Evolutionary conservation across 2,329 filamentous ascomycete genomes (phyloP), one percentile per base, ranked within the genome.

Genomic region (Scedosporium apiospermum): DNA sequence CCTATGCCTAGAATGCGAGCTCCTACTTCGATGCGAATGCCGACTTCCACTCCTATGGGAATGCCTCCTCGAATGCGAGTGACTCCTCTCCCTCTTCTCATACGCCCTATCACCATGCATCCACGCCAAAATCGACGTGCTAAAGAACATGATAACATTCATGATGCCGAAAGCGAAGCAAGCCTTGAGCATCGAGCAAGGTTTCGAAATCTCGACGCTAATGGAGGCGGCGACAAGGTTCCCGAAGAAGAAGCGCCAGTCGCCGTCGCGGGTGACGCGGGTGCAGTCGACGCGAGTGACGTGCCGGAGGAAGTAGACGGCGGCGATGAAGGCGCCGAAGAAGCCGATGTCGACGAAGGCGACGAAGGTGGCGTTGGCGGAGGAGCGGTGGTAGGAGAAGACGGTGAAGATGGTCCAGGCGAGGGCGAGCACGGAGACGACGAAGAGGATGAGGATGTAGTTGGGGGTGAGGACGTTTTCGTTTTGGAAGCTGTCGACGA

Each of bases 141-240:
- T 78, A 73, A 88, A 87, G 77, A 96, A 96, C 72, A 93, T 88
- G 66, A 95, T 78, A 67, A 80, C 79, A 73, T 95, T 90, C 82
- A 97, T 96, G 73, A 98, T 97, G 58, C 85, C 91, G 68, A 97
- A 87, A 2, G 91, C 93, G 76, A 91, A 98, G 67, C 81, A 83
- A 1, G 93, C 89, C 83, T 97, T 98, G 71, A 96, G 84, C 91
- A 97, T 95, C 59, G 88, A 84, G 76, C 93, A 98, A 4, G 86
- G 85, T 80, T 93, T 93, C 74, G 90, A 81, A 44, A 87, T 74
- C 61, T 81, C 74, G 49, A 87, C 71, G 51, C 80, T 74, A 64
- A 85, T 80, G 60, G 75, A 76, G 58, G 79, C 83, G 66, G 75
- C 78, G 34, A 84, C 82, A 65, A 90, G 83, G 12, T 82, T 77